phyloP scores from a whole-genome alignment of 2,329 filamentous ascomycete species.

The Pseudofabraea citricarpa region DNA sequence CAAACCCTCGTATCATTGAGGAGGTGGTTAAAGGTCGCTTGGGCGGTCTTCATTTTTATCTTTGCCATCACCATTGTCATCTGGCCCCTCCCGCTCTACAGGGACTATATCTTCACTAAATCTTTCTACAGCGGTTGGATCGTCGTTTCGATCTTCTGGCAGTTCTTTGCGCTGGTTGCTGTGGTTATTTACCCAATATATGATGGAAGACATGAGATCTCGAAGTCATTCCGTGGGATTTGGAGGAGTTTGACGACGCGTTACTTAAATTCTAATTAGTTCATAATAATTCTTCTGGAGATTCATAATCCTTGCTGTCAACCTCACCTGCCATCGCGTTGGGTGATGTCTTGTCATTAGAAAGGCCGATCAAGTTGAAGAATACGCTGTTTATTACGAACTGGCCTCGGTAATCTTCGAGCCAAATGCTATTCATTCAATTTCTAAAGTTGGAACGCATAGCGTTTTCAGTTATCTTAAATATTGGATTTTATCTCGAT shows the following conservation, averaged over 20 bases:
- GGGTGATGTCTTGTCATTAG: no score
- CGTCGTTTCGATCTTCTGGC: constrained; percentile 46
- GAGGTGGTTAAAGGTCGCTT: constrained; percentile 35
- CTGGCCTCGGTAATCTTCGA: no score
- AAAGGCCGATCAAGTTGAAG: no score
- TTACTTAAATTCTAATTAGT: no score
- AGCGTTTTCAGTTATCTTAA: no score
- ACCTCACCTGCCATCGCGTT: no score
- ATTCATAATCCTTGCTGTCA: no score
- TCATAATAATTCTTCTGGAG: no score
- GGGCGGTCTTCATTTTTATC: constrained; percentile 34
- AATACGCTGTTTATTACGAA: no score
- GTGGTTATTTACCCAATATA: constrained; percentile 43
- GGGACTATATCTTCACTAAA: constrained; percentile 42
- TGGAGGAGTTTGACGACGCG: background rate
- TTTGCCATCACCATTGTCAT: constrained; percentile 40
- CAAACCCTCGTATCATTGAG: constrained; percentile 29
- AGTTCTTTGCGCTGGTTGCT: constrained; percentile 40
- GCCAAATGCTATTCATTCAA: no score
- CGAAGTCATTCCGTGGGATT: constrained; percentile 2
- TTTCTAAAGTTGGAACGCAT: no score
- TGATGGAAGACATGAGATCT: constrained; percentile 39
- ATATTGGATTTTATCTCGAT: no score
- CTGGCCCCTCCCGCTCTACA: constrained; percentile 46
- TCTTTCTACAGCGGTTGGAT: constrained; percentile 47